phyloP scores from a whole-genome alignment of 257 asterid genomes.

The Anisodus tanguticus region DNA sequence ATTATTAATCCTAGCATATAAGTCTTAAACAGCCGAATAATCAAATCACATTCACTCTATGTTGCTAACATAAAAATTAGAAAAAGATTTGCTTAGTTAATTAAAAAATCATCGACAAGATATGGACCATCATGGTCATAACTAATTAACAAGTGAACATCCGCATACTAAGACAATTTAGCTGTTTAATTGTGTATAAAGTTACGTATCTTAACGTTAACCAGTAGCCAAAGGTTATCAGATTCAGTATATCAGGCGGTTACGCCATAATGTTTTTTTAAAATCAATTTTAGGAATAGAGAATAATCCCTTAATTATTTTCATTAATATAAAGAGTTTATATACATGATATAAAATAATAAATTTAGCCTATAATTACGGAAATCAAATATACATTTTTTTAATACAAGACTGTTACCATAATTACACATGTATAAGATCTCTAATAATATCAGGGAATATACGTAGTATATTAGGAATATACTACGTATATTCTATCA shows the following conservation, averaged over 20 bases:
- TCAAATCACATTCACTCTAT: background rate
- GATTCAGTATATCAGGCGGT: background rate
- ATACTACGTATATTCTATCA: too few species aligned
- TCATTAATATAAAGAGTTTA: too few species aligned
- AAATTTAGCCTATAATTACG: too few species aligned
- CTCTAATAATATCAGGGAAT: too few species aligned
- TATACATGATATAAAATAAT: too few species aligned
- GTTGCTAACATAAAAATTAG: background rate
- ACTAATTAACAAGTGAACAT: background rate
- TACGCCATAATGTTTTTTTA: too few species aligned
- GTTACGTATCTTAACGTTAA: background rate
- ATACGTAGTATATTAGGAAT: too few species aligned
- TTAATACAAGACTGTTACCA: too few species aligned
- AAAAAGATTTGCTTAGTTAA: conserved; percentile 8
- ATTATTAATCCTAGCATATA: too few species aligned
- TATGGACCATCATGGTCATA: background rate
- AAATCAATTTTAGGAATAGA: background rate
- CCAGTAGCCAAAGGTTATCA: background rate
- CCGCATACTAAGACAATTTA: background rate
- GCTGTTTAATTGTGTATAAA: background rate
- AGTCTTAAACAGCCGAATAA: background rate
- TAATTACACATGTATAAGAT: too few species aligned
- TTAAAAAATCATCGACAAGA: background rate
- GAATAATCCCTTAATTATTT: too few species aligned
- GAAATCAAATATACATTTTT: too few species aligned